Evolutionary conservation across 768 basidiomycete species (phyloP).

Genomic region (Auriscalpium microsporum): DNA sequence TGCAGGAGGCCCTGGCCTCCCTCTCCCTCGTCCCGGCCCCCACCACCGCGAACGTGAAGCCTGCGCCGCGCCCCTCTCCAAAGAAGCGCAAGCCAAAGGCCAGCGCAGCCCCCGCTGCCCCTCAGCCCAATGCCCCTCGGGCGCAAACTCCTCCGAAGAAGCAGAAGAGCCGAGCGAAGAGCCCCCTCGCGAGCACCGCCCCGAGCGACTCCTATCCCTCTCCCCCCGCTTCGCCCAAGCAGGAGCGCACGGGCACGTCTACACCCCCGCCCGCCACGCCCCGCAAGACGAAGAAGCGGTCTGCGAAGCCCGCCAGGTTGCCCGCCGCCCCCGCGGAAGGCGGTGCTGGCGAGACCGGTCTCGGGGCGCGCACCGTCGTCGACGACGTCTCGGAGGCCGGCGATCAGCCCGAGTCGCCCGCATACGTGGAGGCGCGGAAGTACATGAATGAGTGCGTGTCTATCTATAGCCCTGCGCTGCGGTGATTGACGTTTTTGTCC

Average conservation of each 20-base stretch:
- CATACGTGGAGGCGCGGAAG: constrained; percentile 50
- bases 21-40: not conserved
- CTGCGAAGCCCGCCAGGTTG: not conserved
- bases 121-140: constrained; percentile 3
- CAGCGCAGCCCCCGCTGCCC: not conserved
- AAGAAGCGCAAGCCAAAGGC: not conserved
- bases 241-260: not conserved
- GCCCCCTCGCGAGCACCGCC: not conserved
- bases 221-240: constrained; percentile 10
- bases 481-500: constrained; percentile 6
- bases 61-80: not conserved
- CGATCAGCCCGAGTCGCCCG: constrained; percentile 24
- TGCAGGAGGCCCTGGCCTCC: constrained; percentile 12
- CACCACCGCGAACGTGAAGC: not conserved
- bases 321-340: not conserved
- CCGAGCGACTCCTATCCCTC: not conserved
- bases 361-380: constrained; percentile 36
- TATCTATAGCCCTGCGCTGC: not conserved
- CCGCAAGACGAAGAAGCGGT: not conserved
- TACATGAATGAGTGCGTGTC: constrained; percentile 54
- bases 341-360: constrained; percentile 8
- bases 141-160: constrained; percentile 1
- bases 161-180: constrained; percentile 5
- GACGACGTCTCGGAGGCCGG: constrained; percentile 43
- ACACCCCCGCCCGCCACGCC: not conserved